Evolutionary conservation across 331 rosid species (phyloP), one percentile per base, ranked within the genome.

Genomic region (Prunus yedoensis): DNA sequence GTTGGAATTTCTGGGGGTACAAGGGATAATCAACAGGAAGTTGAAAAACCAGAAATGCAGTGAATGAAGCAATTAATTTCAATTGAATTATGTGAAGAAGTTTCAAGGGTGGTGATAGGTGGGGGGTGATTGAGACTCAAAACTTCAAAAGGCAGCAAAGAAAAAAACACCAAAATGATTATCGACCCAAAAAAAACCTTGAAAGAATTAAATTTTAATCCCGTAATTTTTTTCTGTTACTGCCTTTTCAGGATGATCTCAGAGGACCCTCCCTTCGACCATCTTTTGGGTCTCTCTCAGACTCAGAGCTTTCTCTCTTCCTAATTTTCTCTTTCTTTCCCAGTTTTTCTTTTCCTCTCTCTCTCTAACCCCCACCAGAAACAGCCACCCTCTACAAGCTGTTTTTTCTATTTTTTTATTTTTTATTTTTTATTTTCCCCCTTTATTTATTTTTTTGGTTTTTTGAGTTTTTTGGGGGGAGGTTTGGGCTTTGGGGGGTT

Each of bases 201-300:
- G 21, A 35, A 30, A 32, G 47, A 62, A 2, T 62, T 32, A 21
- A 32, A 60, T 16, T 3, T 3, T 51, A 47, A 45, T 68, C 20
- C 43, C 61, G 2, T 47, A 15, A 15, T 70, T 59, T 61, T 72
- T 71, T 69, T 54, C 81, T 50, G 66, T 85, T 85, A 89, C 95
- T 91, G 97, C 95, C 81, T 85, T 81, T 87, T 73, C 84, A 78
- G 89, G 94, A 90, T 84, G 97, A 95, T 95, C 97, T 91, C 85
- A 89, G 97, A 87, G 93, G 88, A 79, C 54, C 79, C 70, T 89
- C 97, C 88, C 91, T 89, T 85, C 86, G 90, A 92, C 90, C 97
- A 90, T 89, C 97, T 74, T 83, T 82, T 82, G 83, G 89, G 85
- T 75, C 78, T 83, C 85, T 84, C 69, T 70, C 85, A 49, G 73